Conservation (phyloP, 345 rosid species). For the Litchi chinensis region DNA sequence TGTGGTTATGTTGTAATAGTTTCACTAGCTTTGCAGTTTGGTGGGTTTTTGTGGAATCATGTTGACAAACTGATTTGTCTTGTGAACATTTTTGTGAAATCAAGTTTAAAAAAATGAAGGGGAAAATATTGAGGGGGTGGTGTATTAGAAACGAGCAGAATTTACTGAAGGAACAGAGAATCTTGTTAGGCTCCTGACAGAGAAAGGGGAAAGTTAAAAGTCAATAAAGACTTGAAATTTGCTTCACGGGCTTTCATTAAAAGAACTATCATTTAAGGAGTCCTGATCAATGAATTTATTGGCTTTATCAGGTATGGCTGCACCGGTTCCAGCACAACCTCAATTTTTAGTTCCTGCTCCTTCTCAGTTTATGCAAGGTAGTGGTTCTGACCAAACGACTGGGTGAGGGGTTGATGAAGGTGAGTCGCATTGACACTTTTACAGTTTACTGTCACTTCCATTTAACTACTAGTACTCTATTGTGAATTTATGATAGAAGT, state of each 20-base stretch:
- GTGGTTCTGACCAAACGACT: conserved; percentile 81
- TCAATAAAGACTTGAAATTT: not conserved
- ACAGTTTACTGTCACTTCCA: not conserved
- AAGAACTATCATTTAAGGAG: not conserved
- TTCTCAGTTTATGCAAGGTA: conserved; percentile 75
- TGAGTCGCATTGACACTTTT: conserved; percentile 29
- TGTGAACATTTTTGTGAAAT: not conserved
- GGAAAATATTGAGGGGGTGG: not conserved
- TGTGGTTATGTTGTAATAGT: not conserved
- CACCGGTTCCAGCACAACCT: conserved; percentile 60
- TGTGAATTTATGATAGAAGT: not conserved
- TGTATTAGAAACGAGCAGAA: not conserved
- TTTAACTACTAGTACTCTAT: conserved; percentile 6
- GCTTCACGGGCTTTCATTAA: not conserved
- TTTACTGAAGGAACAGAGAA: not conserved
- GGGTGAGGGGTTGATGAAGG: conserved; percentile 72
- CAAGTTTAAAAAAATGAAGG: not conserved
- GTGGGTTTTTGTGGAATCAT: not conserved
- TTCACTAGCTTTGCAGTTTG: not conserved
- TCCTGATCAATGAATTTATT: conserved; percentile 13
- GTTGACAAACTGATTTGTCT: not conserved
- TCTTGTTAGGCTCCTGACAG: not conserved
- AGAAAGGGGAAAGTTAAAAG: not conserved
- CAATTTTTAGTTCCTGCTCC: conserved; percentile 75
- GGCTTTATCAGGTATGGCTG: conserved; percentile 43